Conservation (phyloP, 23 red algal species). For the Agarophyton chilense region DNA sequence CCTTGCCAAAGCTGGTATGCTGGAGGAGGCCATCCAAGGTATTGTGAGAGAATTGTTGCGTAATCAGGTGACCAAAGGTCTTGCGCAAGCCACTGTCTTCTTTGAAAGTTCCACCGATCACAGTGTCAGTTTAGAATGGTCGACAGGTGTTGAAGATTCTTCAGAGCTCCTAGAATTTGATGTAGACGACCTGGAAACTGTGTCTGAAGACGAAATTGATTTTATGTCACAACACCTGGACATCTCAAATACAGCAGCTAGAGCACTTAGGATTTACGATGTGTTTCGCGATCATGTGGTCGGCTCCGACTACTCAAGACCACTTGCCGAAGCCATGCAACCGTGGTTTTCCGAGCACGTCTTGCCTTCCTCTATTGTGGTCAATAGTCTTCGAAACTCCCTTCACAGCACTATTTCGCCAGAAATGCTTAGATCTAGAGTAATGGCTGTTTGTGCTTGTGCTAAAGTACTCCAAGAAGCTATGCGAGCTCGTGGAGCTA, state of each 20-base stretch:
- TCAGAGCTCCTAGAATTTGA: conserved; percentile 71
- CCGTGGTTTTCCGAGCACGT: conserved; percentile 56
- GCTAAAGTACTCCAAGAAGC: conserved; percentile 53
- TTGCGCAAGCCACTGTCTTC: conserved; percentile 47
- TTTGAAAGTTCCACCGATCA: conserved; percentile 38
- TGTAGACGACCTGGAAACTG: conserved; percentile 53
- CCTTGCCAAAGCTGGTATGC: conserved; percentile 36
- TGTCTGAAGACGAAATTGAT: conserved; percentile 61
- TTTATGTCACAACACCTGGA: conserved; percentile 63
- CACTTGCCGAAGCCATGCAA: conserved; percentile 46
- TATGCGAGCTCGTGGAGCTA: conserved; percentile 49
- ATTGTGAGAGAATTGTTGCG: conserved; percentile 47
- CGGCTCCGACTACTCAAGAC: conserved; percentile 33
- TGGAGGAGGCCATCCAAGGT: conserved; percentile 43
- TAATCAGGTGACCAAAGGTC: conserved; percentile 40
- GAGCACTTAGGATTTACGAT: conserved; percentile 60
- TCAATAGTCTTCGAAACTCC: conserved; percentile 22
- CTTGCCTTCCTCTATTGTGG: conserved; percentile 46
- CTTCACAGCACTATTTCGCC: not conserved
- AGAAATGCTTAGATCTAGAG: conserved; percentile 37
- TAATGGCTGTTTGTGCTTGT: conserved; percentile 49
- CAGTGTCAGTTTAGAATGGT: conserved; percentile 46
- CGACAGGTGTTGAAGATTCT: conserved; percentile 15
- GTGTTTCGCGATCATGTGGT: conserved; percentile 51
- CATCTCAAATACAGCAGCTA: conserved; percentile 54